Base-by-base conservation (phyloP, 1,284 basidiomycete genomes). In the Sporisorium graminicola region DNA sequence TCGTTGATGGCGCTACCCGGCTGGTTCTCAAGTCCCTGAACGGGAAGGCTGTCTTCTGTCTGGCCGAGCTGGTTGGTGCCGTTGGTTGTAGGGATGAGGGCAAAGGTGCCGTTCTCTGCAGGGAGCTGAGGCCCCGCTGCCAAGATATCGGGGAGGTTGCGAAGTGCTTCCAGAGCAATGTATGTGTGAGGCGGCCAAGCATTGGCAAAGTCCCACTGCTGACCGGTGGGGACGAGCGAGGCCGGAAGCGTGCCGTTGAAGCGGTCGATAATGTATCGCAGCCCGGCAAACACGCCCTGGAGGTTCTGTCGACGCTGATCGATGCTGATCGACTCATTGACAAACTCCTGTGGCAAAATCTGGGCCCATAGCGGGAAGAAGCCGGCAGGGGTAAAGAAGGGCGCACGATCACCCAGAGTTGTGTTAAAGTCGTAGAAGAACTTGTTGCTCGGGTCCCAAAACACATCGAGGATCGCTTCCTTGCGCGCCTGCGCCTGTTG, bases 321-420 rank as follows among this genome's bases (percentile, higher is more conserved):
- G 44, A 87, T 83, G 22, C 70, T 62, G 27, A 83, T 85, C 61
- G 87, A 85, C 77, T 90, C 91, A 26, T 86, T 82, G 18, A 90
- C 84, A 12, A 96, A 81, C 74, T 92, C 91, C 18, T 89, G 82
- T 0, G 94, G 94, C 54, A 94, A 88, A 80, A 97, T 94, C 26
- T 91, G 92, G 60, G 89, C 91, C 95, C 95, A 96, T 53, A 92
- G 87, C 0, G 95, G 93, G 86, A 93, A 95, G 86, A 92, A 93
- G 1, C 90, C 90, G 2, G 92, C 93, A 0, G 87, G 88, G 16
- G 89, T 90, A 86, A 91, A 94, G 52, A 93, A 84, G 24, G 82
- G 84, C 22, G 68, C 58, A 16, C 73, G 73, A 22, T 62, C 64
- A 14, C 57, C 53, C 13, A 63, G 26, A 3, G 80, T 79, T 35